A percentile compares a stretch with the other conserved stretches of the same genome.
These are phyloP conservation scores for Brettanomyces bruxellensis DNA, from an alignment of 805 yeast genomes.

Conservation along the genomic window DNA sequence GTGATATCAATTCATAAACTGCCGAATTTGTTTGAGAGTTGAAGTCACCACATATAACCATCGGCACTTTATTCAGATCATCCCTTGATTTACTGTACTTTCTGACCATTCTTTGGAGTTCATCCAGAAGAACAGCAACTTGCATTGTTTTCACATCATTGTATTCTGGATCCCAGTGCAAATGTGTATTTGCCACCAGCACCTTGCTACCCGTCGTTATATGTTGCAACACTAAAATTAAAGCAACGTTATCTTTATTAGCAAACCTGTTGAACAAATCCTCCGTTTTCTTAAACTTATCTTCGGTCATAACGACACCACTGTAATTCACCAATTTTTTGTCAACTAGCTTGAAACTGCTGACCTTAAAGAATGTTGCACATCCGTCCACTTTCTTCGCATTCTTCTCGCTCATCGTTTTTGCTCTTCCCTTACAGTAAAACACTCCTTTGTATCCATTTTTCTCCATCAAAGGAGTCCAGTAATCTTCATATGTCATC, in stretches of 20 bases:
- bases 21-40: slow-evolving; percentile 84
- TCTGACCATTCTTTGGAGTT: slow-evolving; percentile 59
- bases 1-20: slow-evolving; percentile 81
- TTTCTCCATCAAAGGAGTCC: slow-evolving; percentile 66
- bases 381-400: slow-evolving; percentile 95
- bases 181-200: slow-evolving; percentile 80
- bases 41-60: slow-evolving; percentile 90
- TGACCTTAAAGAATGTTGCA: slow-evolving; percentile 77
- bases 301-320: slow-evolving; percentile 68
- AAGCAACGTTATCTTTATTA: slow-evolving; percentile 90
- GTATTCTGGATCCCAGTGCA: slow-evolving; percentile 97
- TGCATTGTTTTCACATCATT: slow-evolving; percentile 96
- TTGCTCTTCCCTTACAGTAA: slow-evolving; percentile 84
- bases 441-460: slow-evolving; percentile 76
- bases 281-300: slow-evolving; percentile 83
- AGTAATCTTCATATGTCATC: slow-evolving; percentile 73
- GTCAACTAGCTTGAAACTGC: slow-evolving; percentile 61
- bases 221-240: slow-evolving; percentile 68
- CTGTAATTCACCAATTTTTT: slow-evolving; percentile 77
- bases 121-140: slow-evolving; percentile 85
- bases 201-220: slow-evolving; percentile 60
- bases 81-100: slow-evolving; percentile 25
- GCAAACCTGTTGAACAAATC: slow-evolving; percentile 93
- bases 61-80: slow-evolving; percentile 43
- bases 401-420: slow-evolving; percentile 74